phyloP scores from a whole-genome alignment of 768 basidiomycete species.

The Lentinula sp. region DNA sequence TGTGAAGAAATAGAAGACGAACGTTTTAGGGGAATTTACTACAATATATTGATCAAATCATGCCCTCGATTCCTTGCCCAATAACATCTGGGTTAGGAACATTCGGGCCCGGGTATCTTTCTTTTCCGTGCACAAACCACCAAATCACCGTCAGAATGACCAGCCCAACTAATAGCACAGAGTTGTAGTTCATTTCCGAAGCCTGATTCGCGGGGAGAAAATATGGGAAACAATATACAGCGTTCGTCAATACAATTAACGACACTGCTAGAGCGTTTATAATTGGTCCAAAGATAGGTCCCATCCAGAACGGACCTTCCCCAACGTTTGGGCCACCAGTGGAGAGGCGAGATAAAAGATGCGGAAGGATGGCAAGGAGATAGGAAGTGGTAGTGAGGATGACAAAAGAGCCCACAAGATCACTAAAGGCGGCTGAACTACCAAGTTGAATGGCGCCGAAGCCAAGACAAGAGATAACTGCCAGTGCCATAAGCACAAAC shows the following conservation, averaged over 20 bases:
- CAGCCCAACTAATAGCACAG: slow-evolving; percentile 10
- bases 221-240: slow-evolving; percentile 11
- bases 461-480: slow-evolving; percentile 8
- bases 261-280: slow-evolving; percentile 10
- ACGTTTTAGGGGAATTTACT: not conserved
- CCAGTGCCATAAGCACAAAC: not conserved
- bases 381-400: slow-evolving; percentile 13
- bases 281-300: slow-evolving; percentile 1
- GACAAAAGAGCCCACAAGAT: slow-evolving; percentile 11
- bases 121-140: slow-evolving; percentile 11
- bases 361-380: slow-evolving; percentile 12
- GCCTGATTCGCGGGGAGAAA: slow-evolving; percentile 7
- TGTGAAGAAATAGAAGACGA: too few species aligned
- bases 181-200: slow-evolving; percentile 10
- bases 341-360: slow-evolving; percentile 11
- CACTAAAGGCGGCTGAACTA: slow-evolving; percentile 11
- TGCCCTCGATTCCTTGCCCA: slow-evolving; percentile 6
- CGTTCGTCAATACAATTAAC: slow-evolving; percentile 9
- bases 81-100: slow-evolving; percentile 8
- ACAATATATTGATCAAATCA: not conserved
- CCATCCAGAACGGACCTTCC: slow-evolving; percentile 12
- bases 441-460: slow-evolving; percentile 13
- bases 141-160: slow-evolving; percentile 6
- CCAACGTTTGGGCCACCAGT: slow-evolving; percentile 4
- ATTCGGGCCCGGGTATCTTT: slow-evolving; percentile 7